Percentiles rank a stretch among this genome's conserved stretches.
These are phyloP conservation scores for Trichoderma virens DNA, from an alignment of 495 filamentous ascomycete genomes.

Conservation along the genomic window DNA sequence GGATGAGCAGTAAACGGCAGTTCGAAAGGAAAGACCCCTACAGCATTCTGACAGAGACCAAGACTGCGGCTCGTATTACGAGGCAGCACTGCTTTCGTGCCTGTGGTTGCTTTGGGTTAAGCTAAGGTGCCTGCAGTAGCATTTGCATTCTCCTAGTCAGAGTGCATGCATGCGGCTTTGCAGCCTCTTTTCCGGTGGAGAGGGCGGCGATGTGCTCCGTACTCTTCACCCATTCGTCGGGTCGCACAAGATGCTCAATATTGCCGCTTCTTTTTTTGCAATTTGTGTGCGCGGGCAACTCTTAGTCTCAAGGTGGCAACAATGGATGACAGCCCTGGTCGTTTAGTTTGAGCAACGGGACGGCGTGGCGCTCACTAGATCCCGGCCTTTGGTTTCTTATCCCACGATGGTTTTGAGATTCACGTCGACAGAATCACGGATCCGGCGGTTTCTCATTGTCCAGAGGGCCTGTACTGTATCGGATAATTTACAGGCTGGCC, in stretches of 20 bases:
- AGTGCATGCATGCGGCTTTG: too few relatives aligned
- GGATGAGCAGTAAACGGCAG: background rate
- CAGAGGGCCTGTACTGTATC: background rate
- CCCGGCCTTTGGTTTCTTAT: background rate
- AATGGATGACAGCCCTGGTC: background rate
- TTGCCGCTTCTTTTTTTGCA: background rate
- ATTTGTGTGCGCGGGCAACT: background rate
- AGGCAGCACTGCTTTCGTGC: background rate
- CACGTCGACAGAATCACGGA: background rate
- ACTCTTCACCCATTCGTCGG: too few relatives aligned
- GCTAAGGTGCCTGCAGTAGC: too few relatives aligned
- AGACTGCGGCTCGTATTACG: background rate
- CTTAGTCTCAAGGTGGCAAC: background rate
- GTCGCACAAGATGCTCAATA: too few relatives aligned
- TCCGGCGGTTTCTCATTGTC: background rate
- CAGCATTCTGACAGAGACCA: background rate
- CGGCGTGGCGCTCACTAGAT: conserved; percentile 6
- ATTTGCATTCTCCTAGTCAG: too few relatives aligned
- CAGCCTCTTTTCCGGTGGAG: too few relatives aligned
- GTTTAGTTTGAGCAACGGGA: background rate
- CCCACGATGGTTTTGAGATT: background rate
- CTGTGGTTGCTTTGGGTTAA: background rate
- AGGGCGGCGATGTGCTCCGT: too few relatives aligned
- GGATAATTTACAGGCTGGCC: background rate
- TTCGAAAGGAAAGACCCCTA: background rate